Base-by-base conservation (phyloP, 257 asterid genomes). In the Anisodus tanguticus region DNA sequence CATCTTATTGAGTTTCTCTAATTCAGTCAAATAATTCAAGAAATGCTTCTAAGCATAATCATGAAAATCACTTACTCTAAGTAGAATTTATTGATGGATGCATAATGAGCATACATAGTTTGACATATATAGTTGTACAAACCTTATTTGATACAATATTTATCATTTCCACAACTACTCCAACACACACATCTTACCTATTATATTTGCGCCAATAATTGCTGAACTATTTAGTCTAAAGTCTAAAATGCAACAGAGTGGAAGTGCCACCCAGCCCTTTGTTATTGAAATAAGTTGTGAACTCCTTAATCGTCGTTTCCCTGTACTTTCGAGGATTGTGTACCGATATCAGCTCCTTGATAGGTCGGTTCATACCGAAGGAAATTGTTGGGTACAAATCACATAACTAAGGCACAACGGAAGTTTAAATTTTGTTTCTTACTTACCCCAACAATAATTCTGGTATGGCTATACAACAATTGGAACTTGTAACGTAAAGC, bases 261-360 rank as follows among this genome's bases (percentile, higher is more conserved):
- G 88, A 80, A 19, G 74, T 37, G 58, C 86, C 86, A 60, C 83
- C 86, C 9, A 86, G 58, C 4, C 87, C 88, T 53, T 37, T 86
- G 43, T 19, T 82, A 63, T 51, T 59, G 7, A 69, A 83, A 39
- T 83, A 8, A 8, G 72, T 53, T 15, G 26, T 22, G 26, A 13
- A 86, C 16, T 86, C 47, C 5, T 80, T 59, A 35, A 86, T 84
- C 0, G 87, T 86, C 9, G 87, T 87, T 66, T 84, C 87, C 72
- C 45, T 84, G 80, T 87, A 87, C 64, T 84, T 87, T 12, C 82
- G 87, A 35, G 89, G 87, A 84, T 87, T 84, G 0, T 87, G 87
- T 13, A 63, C 84, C 0, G 85, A 81, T 53, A 84, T 15, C 43
- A 87, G 8, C 84, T 87, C 82, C 81, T 64, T 66, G 3, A 84